These are phyloP conservation scores for Clonostachys solani DNA, from an alignment of 2,329 filamentous ascomycete genomes.

Conservation along the genomic window DNA sequence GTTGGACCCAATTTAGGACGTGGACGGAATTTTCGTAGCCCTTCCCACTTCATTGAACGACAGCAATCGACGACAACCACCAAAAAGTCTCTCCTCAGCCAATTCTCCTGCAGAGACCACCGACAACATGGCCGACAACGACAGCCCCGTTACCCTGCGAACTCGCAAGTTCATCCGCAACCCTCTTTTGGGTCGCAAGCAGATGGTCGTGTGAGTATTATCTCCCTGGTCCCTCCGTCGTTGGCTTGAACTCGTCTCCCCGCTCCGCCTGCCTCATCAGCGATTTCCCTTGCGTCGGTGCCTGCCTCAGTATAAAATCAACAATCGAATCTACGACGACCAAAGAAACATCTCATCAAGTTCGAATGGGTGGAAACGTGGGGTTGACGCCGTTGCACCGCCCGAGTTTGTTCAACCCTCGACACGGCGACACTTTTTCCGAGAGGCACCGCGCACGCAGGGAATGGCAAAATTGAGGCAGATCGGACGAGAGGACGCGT, in stretches of 20 bases:
- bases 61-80: conserved; percentile 16
- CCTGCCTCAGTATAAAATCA: neutral
- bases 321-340: no score
- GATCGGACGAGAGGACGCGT: neutral
- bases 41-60: conserved; percentile 16
- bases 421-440: no score
- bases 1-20: conserved; percentile 40
- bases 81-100: conserved; percentile 21
- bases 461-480: no score
- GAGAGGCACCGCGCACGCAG: no score
- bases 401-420: no score
- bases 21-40: conserved; percentile 19
- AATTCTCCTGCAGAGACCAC: conserved; percentile 26
- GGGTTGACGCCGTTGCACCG: no score
- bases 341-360: no score
- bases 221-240: conserved; percentile 4
- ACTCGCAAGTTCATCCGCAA: conserved; percentile 99
- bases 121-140: conserved; percentile 84
- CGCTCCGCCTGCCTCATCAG: neutral
- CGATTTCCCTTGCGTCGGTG: neutral
- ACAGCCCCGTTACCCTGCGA: conserved; percentile 77
- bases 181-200: conserved; percentile 96
- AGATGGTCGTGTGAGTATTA: conserved; percentile 96
- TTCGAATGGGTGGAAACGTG: no score
- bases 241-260: neutral